These are phyloP conservation scores for Cyamopsis tetragonoloba DNA, from an alignment of 306 rosid genomes.

Conservation along the genomic window DNA sequence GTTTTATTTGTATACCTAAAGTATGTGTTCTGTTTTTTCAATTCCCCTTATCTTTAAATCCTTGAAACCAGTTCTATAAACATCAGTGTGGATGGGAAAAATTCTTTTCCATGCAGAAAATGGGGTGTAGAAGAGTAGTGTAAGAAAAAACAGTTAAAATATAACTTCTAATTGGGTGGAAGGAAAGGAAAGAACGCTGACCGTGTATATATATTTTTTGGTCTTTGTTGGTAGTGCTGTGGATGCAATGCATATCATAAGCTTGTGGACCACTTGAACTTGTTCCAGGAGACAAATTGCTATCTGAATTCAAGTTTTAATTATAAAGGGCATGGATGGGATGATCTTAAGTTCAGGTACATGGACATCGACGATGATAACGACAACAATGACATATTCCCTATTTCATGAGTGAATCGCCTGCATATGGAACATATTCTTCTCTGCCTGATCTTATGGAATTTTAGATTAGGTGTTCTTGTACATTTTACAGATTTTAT, in stretches of 20 bases:
- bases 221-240: conserved; percentile 58
- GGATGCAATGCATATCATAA: conserved; percentile 92
- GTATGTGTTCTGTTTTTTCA: no score
- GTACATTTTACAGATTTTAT: conserved; percentile 36
- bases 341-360: conserved; percentile 56
- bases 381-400: conserved; percentile 49
- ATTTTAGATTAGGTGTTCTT: conserved; percentile 32
- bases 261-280: conserved; percentile 92
- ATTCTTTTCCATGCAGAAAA: neutral
- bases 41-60: no score
- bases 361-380: conserved; percentile 61
- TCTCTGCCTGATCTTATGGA: conserved; percentile 28
- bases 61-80: no score
- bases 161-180: neutral
- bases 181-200: neutral
- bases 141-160: neutral
- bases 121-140: neutral
- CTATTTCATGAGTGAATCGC: conserved; percentile 42
- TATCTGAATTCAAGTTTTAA: conserved; percentile 74
- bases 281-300: conserved; percentile 91
- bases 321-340: conserved; percentile 69
- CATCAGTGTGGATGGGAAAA: neutral
- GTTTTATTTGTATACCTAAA: neutral
- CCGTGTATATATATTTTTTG: neutral
- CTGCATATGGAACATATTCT: conserved; percentile 32